Percentiles rank a stretch among this genome's conserved stretches.
Evolutionary conservation across 179 eudicot genomes (phyloP).

Genomic region (Amaranthus tricolor): DNA sequence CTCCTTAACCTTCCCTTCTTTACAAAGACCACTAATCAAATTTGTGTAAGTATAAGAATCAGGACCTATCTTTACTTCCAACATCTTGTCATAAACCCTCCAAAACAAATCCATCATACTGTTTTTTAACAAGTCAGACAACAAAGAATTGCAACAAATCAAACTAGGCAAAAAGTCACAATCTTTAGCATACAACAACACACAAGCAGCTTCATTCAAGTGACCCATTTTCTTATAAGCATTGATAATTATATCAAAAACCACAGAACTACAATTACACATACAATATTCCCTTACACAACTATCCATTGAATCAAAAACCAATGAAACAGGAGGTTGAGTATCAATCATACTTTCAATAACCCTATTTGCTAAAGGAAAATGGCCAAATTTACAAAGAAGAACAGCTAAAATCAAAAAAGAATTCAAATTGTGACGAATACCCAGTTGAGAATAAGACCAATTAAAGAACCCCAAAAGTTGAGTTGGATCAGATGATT

Average conservation of each 20-base stretch:
- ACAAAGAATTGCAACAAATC: conserved; percentile 65
- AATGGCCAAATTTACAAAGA: conserved; percentile 48
- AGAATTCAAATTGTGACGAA: conserved; percentile 53
- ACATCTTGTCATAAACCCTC: conserved; percentile 64
- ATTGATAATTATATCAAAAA: conserved; percentile 58
- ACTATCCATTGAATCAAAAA: conserved; percentile 44
- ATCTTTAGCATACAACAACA: conserved; percentile 43
- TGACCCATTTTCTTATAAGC: conserved; percentile 57
- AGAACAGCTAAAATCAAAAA: conserved; percentile 52
- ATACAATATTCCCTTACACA: conserved; percentile 37
- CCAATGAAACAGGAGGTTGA: conserved; percentile 23
- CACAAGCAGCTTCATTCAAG: conserved; percentile 53
- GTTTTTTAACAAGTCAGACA: conserved; percentile 59
- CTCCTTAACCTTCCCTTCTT: conserved; percentile 59
- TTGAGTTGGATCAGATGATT: conserved; percentile 43
- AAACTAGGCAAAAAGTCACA: conserved; percentile 46
- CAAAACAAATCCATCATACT: conserved; percentile 62
- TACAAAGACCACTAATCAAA: conserved; percentile 67
- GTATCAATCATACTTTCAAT: conserved; percentile 47
- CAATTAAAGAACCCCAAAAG: conserved; percentile 72
- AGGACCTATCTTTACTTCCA: conserved; percentile 37
- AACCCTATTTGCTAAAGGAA: conserved; percentile 44
- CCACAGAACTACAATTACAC: conserved; percentile 28
- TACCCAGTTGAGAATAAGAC: conserved; percentile 60
- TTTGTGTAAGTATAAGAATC: conserved; percentile 65